A percentile compares a stretch with the other conserved stretches of the same genome.
Conservation (phyloP, 768 basidiomycete genomes). For the Pluteus cervinus region DNA sequence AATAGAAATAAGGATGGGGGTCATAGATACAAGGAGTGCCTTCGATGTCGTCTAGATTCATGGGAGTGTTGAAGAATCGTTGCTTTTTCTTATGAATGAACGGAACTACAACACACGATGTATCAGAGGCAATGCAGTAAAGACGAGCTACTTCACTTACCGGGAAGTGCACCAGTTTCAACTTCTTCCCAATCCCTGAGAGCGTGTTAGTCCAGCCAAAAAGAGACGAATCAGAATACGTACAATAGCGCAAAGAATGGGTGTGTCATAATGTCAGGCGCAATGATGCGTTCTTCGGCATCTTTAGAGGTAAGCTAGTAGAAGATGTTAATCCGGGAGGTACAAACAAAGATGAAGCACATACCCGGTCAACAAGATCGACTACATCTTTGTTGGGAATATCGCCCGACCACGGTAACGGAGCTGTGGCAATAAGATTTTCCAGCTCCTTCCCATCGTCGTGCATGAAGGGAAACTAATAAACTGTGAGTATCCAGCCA, state of each 20-base stretch:
- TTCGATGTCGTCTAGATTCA: neutral
- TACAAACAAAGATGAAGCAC: neutral
- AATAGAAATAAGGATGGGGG: neutral
- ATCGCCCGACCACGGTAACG: neutral
- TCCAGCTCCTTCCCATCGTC: neutral
- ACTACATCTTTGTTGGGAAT: neutral
- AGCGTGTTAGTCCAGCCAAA: neutral
- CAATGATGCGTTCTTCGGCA: neutral
- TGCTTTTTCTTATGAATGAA: neutral
- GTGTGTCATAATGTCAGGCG: slow-evolving; percentile 3
- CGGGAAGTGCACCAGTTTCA: slow-evolving; percentile 1
- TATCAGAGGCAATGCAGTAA: neutral
- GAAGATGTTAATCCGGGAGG: neutral
- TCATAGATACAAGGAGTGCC: neutral
- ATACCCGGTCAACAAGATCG: slow-evolving; percentile 1
- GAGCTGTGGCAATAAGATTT: neutral
- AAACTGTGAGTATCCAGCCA: neutral
- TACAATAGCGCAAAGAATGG: slow-evolving; percentile 9
- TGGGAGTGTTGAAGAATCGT: neutral
- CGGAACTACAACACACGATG: neutral
- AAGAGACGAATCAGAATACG: neutral
- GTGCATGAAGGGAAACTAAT: slow-evolving; percentile 5
- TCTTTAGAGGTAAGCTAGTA: neutral
- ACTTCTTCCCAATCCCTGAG: slow-evolving; percentile 8
- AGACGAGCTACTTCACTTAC: neutral